Evolutionary conservation across 2,329 filamentous ascomycete genomes (phyloP), one percentile per base, ranked within the genome.

Genomic region (Neofusicoccum sp.): DNA sequence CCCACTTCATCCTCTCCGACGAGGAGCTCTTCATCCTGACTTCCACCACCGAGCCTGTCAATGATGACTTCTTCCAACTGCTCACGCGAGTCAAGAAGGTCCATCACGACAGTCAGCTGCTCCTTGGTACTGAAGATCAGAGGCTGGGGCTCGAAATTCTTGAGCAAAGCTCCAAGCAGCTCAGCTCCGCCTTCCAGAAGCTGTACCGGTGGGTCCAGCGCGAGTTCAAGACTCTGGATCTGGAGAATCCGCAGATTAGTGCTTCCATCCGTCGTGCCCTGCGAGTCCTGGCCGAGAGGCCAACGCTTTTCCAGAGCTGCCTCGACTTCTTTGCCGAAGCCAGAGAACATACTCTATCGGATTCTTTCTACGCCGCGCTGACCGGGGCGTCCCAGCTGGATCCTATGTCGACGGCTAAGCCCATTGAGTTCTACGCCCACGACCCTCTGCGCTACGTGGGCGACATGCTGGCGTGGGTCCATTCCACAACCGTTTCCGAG

Each of bases 401-500:
- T 63, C 77, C 79, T 26, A 83, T 73, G 41, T 67, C 69, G 16
- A 72, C 83, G 2, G 72, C 83, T 2, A 97, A 98, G 71, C 93
- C 95, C 0, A 99, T 99, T 65, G 93, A 99, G 71, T 85, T 98
- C 67, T 89, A 88, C 9, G 93, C 95, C 0, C 93, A 98, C 71
- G 95, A 99, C 70, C 88, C 91, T 1, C 78, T 98, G 28, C 86
- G 95, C 20, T 98, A 98, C 73, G 87, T 96, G 2, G 92, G 95
- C 58, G 95, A 99, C 71, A 99, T 99, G 93, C 83, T 99, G 12
- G 95, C 95, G 4, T 99, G 95, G 95, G 87, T 89, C 5, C 95
- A 99, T 73, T 96, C 95, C 0, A 90, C 93, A 2, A 89, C 93
- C 0, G 95, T 99, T 1, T 96, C 93, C 33, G 95, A 99, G 74